Evolutionary conservation across 345 rosid species (phyloP).

Genomic region (Geranium rotundifolium): DNA sequence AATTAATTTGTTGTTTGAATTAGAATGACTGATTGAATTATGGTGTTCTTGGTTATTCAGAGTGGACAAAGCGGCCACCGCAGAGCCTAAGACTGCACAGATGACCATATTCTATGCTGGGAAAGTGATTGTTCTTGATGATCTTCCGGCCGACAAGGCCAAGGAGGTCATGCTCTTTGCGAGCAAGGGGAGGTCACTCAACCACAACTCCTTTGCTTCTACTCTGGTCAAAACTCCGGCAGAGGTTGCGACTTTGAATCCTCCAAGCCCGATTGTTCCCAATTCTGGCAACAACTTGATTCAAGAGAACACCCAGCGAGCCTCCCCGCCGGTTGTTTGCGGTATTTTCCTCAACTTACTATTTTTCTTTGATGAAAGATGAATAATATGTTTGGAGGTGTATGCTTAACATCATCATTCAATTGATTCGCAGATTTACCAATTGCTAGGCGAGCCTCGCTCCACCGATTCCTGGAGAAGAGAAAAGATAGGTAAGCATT

Average conservation of each 20-base stretch:
- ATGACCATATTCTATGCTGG: constrained; percentile 86
- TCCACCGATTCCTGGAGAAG: constrained; percentile 85
- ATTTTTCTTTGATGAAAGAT: no score
- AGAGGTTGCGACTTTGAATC: constrained; percentile 5
- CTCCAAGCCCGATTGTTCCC: constrained; percentile 17
- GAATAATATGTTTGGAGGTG: background rate
- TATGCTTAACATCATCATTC: background rate
- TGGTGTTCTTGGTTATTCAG: constrained; percentile 11
- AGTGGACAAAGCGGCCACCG: constrained; percentile 10
- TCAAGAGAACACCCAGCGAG: constrained; percentile 28
- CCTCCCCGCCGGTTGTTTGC: constrained; percentile 26
- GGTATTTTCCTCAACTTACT: constrained; percentile 28
- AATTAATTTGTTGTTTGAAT: no score
- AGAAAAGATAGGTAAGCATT: constrained; percentile 75
- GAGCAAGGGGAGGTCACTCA: constrained; percentile 31
- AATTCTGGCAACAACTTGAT: constrained; percentile 17
- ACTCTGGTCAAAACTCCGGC: background rate
- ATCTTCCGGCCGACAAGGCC: constrained; percentile 70
- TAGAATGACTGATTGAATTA: background rate
- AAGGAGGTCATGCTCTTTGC: constrained; percentile 66
- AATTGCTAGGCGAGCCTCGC: constrained; percentile 86
- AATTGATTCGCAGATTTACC: constrained; percentile 52
- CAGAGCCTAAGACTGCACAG: constrained; percentile 37
- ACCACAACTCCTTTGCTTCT: constrained; percentile 16
- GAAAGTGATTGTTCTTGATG: constrained; percentile 60